These are phyloP conservation scores for Lycium barbarum DNA, from an alignment of 257 asterid genomes.

Conservation along the genomic window DNA sequence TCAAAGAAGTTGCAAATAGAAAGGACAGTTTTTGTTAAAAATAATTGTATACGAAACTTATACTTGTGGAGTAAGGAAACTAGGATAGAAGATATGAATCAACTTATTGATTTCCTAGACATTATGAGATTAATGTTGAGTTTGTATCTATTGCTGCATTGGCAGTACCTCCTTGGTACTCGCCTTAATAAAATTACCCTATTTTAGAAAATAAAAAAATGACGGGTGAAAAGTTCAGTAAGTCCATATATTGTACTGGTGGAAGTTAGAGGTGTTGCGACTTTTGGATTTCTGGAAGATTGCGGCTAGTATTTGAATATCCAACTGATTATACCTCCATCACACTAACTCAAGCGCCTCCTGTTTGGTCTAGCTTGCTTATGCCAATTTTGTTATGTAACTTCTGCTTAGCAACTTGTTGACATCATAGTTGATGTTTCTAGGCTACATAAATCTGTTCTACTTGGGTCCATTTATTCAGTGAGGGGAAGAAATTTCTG, in stretches of 20 bases:
- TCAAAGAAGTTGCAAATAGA: background rate
- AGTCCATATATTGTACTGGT: background rate
- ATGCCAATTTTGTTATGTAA: background rate
- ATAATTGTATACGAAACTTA: background rate
- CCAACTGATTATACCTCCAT: conserved; percentile 4
- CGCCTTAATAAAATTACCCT: background rate
- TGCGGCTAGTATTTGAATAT: background rate
- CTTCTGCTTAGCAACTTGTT: background rate
- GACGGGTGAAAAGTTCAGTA: background rate
- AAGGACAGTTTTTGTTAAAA: background rate
- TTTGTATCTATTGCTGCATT: background rate
- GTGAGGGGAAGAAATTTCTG: background rate
- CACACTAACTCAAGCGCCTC: background rate
- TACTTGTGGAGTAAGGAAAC: conserved; percentile 17
- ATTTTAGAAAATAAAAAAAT: background rate
- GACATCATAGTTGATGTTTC: conserved; percentile 22
- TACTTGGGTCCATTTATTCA: background rate
- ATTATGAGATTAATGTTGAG: conserved; percentile 5
- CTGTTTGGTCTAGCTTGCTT: background rate
- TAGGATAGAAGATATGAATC: background rate
- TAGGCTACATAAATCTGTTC: conserved; percentile 6
- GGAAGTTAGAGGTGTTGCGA: background rate
- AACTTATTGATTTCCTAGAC: background rate
- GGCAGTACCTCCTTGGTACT: background rate
- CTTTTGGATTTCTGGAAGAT: background rate